Conservation (phyloP, 139 green algal species). For the Coelastrella sp. region DNA sequence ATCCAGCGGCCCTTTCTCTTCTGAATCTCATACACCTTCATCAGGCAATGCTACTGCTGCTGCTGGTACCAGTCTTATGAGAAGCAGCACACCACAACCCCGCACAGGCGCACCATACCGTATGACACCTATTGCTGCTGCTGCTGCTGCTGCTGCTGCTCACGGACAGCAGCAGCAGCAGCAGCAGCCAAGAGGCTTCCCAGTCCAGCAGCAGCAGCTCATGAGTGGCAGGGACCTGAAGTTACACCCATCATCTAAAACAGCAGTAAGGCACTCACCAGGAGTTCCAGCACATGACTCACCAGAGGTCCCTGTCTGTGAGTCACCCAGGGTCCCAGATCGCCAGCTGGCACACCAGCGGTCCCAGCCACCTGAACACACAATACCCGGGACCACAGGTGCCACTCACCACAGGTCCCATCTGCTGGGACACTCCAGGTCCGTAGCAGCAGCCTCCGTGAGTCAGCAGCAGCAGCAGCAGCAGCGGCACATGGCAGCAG, state of each 20-base stretch:
- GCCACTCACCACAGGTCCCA: not conserved
- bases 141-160: conserved; percentile 2
- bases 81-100: too few relatives aligned
- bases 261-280: not conserved
- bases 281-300: not conserved
- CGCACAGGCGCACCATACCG: too few relatives aligned
- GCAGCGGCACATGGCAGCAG: conserved; percentile 2
- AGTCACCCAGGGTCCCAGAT: not conserved
- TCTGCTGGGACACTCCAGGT: not conserved
- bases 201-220: not conserved
- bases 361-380: not conserved
- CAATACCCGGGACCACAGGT: too few relatives aligned
- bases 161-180: not conserved
- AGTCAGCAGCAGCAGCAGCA: not conserved
- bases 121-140: too few relatives aligned
- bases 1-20: not conserved
- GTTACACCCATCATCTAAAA: not conserved
- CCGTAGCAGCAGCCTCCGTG: too few relatives aligned
- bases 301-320: not conserved
- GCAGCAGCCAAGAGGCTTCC: not conserved
- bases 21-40: not conserved
- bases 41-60: not conserved
- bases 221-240: not conserved
- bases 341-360: not conserved
- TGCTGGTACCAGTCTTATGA: not conserved